Evolutionary conservation across 2,329 filamentous ascomycete species (phyloP).

Genomic region (Botrytis cinerea): DNA sequence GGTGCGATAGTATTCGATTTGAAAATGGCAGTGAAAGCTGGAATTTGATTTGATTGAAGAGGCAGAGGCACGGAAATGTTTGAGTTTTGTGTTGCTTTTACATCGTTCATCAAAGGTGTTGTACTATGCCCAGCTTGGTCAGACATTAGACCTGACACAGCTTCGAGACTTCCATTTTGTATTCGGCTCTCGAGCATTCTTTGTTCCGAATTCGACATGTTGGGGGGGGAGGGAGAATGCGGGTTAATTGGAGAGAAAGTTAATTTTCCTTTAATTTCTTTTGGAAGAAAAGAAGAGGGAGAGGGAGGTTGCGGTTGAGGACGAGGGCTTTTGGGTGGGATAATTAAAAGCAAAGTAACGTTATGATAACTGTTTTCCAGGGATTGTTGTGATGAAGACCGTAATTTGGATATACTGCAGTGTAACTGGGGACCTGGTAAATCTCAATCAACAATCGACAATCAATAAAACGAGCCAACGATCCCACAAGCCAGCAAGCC

Average conservation of each 20-base stretch:
- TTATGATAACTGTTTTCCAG: conserved; percentile 3
- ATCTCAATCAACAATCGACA: background rate
- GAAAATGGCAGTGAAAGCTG: conserved; percentile 36
- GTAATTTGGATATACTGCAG: conserved; percentile 7
- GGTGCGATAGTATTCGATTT: conserved; percentile 46
- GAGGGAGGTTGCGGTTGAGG: background rate
- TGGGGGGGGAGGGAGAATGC: background rate
- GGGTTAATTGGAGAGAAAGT: background rate
- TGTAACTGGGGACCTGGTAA: background rate
- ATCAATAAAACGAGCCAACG: background rate
- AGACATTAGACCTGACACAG: conserved; percentile 9
- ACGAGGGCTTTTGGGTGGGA: background rate
- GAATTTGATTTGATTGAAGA: conserved; percentile 12
- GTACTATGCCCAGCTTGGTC: background rate
- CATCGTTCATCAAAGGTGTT: conserved; percentile 1
- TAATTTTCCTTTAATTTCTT: background rate
- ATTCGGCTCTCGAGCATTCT: conserved; percentile 13
- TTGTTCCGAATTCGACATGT: conserved; percentile 18
- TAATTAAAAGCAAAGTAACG: conserved; percentile 1
- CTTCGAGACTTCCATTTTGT: conserved; percentile 17
- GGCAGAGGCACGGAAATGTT: conserved; percentile 7
- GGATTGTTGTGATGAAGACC: conserved; percentile 2
- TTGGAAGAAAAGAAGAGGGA: background rate
- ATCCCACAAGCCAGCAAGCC: too few species aligned
- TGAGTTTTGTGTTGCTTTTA: conserved; percentile 9